phyloP scores from a whole-genome alignment of 2,329 filamentous ascomycete species.

The Hypoxylon sp. region DNA sequence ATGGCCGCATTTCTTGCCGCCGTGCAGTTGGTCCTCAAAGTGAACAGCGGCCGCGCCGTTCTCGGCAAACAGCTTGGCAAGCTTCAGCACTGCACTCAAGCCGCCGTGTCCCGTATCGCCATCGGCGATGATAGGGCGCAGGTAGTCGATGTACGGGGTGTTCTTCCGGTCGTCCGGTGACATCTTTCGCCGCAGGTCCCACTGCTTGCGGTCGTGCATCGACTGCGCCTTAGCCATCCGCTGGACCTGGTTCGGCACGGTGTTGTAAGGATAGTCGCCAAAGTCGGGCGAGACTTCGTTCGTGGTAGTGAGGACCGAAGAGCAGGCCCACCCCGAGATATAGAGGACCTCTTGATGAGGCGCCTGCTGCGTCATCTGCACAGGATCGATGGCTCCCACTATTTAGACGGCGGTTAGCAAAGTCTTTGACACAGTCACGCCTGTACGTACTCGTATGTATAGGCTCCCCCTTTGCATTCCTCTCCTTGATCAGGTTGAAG shows the following conservation, averaged over 20 bases:
- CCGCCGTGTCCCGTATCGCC: conserved; percentile 97
- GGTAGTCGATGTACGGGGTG: conserved; percentile 88
- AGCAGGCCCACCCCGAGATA: conserved; percentile 97
- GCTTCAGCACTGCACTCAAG: conserved; percentile 89
- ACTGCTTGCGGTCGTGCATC: conserved; percentile 95
- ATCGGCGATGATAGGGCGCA: conserved; percentile 94
- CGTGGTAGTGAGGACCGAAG: conserved; percentile 87
- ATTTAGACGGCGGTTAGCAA: conserved; percentile 12
- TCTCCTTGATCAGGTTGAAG: conserved; percentile 85
- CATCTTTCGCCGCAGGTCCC: conserved; percentile 83
- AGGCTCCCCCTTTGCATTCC: conserved; percentile 79
- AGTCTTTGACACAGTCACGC: background rate
- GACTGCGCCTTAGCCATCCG: conserved; percentile 95
- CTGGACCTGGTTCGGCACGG: conserved; percentile 97
- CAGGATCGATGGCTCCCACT: conserved; percentile 98
- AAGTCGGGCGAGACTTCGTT: conserved; percentile 99
- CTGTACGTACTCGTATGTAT: conserved; percentile 82
- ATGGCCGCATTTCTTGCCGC: conserved; percentile 98
- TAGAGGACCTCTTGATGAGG: conserved; percentile 96
- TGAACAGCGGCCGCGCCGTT: conserved; percentile 96
- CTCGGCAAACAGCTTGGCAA: conserved; percentile 97
- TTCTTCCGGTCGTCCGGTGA: conserved; percentile 73
- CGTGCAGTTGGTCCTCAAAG: conserved; percentile 97
- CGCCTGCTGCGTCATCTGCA: conserved; percentile 99
- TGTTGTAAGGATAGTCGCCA: conserved; percentile 99